Percentiles rank a stretch among this genome's conserved stretches.
These are phyloP conservation scores for Sordariomycetes sp. DNA, from an alignment of 2,329 filamentous ascomycete genomes.

Conservation along the genomic window DNA sequence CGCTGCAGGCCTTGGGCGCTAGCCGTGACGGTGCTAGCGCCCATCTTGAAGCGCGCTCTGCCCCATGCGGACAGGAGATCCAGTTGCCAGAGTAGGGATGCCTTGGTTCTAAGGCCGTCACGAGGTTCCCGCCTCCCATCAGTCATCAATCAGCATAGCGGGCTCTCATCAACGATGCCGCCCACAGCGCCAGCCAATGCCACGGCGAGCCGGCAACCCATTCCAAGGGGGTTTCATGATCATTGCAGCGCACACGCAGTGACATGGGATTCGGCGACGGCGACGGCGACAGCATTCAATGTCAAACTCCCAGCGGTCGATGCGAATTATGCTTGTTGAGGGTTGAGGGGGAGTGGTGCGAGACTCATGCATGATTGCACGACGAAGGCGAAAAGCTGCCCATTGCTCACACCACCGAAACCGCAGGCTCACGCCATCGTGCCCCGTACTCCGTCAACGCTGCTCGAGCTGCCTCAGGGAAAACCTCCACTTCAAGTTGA, in stretches of 20 bases:
- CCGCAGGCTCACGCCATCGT: neutral
- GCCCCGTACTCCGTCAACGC: too few species aligned
- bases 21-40: neutral
- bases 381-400: neutral
- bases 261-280: neutral
- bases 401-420: too few species aligned
- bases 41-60: too few species aligned
- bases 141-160: too few species aligned
- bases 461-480: neutral
- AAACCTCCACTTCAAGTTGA: too few species aligned
- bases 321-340: neutral
- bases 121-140: too few species aligned
- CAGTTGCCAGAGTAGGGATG: too few species aligned
- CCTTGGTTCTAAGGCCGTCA: too few species aligned
- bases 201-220: neutral
- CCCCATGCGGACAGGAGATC: too few species aligned
- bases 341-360: neutral
- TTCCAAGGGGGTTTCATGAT: neutral
- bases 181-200: neutral
- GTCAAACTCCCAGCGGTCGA: neutral
- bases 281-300: neutral
- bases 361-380: neutral
- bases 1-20: neutral
- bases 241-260: neutral
- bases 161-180: too few species aligned